Conservation (phyloP, 768 basidiomycete species). For the Russula virescens region DNA sequence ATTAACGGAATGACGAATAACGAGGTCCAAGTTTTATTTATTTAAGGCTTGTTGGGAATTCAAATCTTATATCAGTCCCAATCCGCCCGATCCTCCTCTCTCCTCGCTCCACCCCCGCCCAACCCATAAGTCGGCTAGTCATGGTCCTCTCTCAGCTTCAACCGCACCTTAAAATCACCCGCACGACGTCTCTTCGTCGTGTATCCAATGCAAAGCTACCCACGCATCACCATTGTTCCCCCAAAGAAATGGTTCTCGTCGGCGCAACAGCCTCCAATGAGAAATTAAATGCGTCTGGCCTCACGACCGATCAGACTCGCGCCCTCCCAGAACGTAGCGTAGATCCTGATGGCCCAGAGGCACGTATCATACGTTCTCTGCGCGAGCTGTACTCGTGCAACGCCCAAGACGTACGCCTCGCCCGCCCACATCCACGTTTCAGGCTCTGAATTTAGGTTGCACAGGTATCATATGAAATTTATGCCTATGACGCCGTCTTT, state of each 20-base stretch:
- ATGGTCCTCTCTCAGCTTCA: conserved; percentile 22
- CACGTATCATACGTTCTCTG: conserved; percentile 36
- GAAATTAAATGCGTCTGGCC: conserved; percentile 36
- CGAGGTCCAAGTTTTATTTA: too few relatives aligned
- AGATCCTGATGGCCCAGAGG: conserved; percentile 27
- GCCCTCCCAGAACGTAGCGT: conserved; percentile 34
- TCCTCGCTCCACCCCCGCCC: background rate
- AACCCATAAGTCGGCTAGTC: background rate
- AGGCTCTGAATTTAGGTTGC: background rate
- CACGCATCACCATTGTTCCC: background rate
- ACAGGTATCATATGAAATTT: conserved; percentile 41
- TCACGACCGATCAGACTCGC: conserved; percentile 36
- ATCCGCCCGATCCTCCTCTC: background rate
- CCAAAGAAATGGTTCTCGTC: conserved; percentile 25
- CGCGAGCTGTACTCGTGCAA: conserved; percentile 33
- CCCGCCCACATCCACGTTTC: conserved; percentile 19
- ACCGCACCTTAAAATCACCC: conserved; percentile 17
- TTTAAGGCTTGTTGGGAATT: conserved; percentile 5
- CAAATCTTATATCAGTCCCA: background rate
- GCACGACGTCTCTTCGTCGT: conserved; percentile 21
- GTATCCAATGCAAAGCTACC: conserved; percentile 17
- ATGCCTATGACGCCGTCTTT: conserved; percentile 38
- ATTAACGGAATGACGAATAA: background rate
- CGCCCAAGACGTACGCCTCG: background rate
- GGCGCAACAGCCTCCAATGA: conserved; percentile 18